Base-by-base conservation (phyloP, 176 grass and related monocot species). In the Ananas comosus region DNA sequence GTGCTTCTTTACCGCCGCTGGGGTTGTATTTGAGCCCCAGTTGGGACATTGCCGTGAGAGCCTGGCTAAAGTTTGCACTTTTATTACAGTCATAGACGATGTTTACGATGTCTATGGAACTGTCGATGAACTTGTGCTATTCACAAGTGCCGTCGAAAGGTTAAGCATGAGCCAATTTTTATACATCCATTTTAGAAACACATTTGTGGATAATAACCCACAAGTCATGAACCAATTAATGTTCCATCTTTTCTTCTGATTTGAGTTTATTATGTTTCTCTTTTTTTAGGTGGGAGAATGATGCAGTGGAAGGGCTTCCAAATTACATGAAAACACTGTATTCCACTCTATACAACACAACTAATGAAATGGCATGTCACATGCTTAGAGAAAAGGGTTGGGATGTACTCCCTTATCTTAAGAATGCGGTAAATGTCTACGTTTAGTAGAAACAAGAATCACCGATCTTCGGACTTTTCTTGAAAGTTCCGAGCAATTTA, bases 81-180 rank as follows among this genome's bases (percentile, higher is more conserved):
- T 91, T 0, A 51, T 82, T 17, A 28, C 82, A 3, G 52, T 54
- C 13, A 52, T 91, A 25, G 88, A 91, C 51, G 84, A 91, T 77
- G 66, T 87, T 0, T 91, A 84, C 56, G 88, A 91, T 69, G 53
- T 91, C 0, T 91, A 91, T 49, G 81, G 88, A 51, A 84, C 74
- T 0, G 48, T 76, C 0, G 84, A 84, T 4, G 88, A 91, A 72
- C 71, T 91, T 4, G 4, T 9, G 9, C 57, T 82, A 0, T 84
- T 87, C 74, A 91, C 88, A 0, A 24, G 76, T n/a, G 75, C 71
- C 19, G 77, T 91, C n/a, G 78, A 25, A 70, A 81, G 79, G 81
- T 27, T 27, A 68, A 47, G 13, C 17, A 11, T 13, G 53, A 42
- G 6, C 49, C 21, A 72, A 51, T 12, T 23, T 51, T 49, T n/a